These are phyloP conservation scores for Catharanthus roseus DNA, from an alignment of 257 asterid species.

Conservation along the genomic window DNA sequence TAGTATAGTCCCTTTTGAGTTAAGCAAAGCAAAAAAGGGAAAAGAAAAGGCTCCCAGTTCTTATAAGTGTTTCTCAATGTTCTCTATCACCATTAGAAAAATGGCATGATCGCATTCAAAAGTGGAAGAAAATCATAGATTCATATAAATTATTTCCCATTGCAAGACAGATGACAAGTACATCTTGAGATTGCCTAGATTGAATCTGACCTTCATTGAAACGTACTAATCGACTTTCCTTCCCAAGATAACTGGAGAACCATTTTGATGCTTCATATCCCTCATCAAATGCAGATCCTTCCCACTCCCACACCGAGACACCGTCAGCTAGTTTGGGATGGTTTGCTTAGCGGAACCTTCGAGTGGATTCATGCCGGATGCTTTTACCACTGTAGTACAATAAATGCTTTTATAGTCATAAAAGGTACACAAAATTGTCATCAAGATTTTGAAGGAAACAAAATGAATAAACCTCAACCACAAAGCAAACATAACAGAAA, in stretches of 20 bases:
- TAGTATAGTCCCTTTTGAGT: not conserved
- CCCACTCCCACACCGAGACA: slow-evolving; percentile 85
- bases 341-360: slow-evolving; percentile 45
- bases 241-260: slow-evolving; percentile 64
- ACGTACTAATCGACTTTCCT: slow-evolving; percentile 63
- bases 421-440: slow-evolving; percentile 6
- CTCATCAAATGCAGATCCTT: slow-evolving; percentile 74
- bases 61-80: not conserved
- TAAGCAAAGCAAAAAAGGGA: not conserved
- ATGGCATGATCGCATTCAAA: not conserved
- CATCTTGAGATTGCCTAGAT: not conserved
- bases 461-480: no score
- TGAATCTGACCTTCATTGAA: slow-evolving; percentile 49
- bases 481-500: not conserved
- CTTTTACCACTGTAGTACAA: slow-evolving; percentile 39
- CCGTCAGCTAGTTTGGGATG: slow-evolving; percentile 38
- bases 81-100: not conserved
- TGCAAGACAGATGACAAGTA: not conserved
- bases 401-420: slow-evolving; percentile 10
- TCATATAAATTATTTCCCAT: not conserved
- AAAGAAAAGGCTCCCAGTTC: not conserved
- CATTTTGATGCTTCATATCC: slow-evolving; percentile 64
- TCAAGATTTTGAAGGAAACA: not conserved
- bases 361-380: slow-evolving; percentile 61
- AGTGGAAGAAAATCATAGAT: not conserved